phyloP scores from a whole-genome alignment of 2,329 filamentous ascomycete genomes.

The Pseudovirgaria hyperparasitica region DNA sequence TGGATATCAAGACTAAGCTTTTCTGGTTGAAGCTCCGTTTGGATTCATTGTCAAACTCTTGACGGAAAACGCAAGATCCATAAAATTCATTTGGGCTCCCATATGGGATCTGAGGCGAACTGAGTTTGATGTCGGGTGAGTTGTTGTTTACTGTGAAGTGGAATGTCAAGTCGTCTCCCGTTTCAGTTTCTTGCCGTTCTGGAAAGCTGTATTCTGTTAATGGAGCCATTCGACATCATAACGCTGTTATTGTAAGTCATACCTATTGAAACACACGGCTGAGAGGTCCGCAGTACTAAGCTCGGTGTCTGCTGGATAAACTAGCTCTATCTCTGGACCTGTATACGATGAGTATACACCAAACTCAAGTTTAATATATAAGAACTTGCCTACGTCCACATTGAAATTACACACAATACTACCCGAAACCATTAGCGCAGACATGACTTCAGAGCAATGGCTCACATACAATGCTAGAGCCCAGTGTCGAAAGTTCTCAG shows the following conservation, averaged over 20 bases:
- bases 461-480: conserved; percentile 25
- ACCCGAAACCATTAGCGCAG: conserved; percentile 1
- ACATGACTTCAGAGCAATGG: background rate
- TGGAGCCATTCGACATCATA: conserved; percentile 1
- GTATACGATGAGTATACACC: background rate
- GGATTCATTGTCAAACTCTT: conserved; percentile 27
- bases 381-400: conserved; percentile 23
- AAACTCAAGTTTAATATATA: conserved; percentile 9
- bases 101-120: conserved; percentile 24
- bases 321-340: conserved; percentile 28
- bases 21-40: conserved; percentile 31
- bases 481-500: conserved; percentile 24
- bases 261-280: conserved; percentile 31
- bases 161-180: conserved; percentile 24
- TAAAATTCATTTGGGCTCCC: conserved; percentile 24
- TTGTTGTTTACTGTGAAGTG: conserved; percentile 28
- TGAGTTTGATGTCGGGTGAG: conserved; percentile 44
- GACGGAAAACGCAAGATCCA: conserved; percentile 26
- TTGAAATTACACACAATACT: conserved; percentile 32
- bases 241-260: conserved; percentile 2
- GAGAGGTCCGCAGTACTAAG: conserved; percentile 26
- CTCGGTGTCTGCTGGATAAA: conserved; percentile 25
- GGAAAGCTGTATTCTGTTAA: conserved; percentile 21
- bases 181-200: conserved; percentile 29
- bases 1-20: conserved; percentile 26